Base-by-base conservation (phyloP, 768 basidiomycete genomes). In the Termitomyces sp. region DNA sequence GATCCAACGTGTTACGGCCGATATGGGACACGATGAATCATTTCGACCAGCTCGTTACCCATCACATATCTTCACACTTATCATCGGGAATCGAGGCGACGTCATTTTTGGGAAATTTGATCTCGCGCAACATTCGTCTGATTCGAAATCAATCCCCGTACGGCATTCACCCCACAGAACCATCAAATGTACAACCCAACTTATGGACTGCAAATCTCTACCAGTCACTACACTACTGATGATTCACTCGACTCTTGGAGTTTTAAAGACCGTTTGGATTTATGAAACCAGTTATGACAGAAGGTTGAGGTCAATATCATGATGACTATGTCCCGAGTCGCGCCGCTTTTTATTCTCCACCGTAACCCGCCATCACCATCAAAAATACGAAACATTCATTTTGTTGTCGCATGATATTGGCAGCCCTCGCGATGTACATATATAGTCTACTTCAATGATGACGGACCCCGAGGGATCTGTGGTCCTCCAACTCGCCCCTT, bases 381-480 rank as follows among this genome's bases (percentile, higher is more conserved):
- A 57, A 53, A 49, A 31, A 31, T 48, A 51, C 58, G 43, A 41
- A 55, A 47, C 29, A 31, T 5, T 20, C n/a, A n/a, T 29, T 29
- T 12, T n/a, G 46, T 31, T 13, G 18, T 48, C 46, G 12, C 42
- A 27, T 8, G 46, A 16, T 46, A 27, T 9, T 46, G 26, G 29
- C n/a, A 16, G 31, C 27, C 20, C 24, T 47, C 37, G 29, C 29
- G 46, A 26, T 34, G n/a, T 55, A 58, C 47, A 48, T 36, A 58
- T 51, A 48, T 36, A 32, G n/a, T 39, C 39, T 34, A 29, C 9
- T 5, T 41, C 27, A 31, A 54, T 37, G 39, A 55, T 55, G 42
- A 8, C 7, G 20, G 27, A 6, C 69, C 46, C 55, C 37, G 59
- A 59, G 59, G 29, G 59, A 59, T 62, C 61, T 62, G 63, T 61